Percentiles rank a stretch among this genome's conserved stretches.
Evolutionary conservation across 257 asterid genomes (phyloP).

Genomic region (Solanum dulcamara): DNA sequence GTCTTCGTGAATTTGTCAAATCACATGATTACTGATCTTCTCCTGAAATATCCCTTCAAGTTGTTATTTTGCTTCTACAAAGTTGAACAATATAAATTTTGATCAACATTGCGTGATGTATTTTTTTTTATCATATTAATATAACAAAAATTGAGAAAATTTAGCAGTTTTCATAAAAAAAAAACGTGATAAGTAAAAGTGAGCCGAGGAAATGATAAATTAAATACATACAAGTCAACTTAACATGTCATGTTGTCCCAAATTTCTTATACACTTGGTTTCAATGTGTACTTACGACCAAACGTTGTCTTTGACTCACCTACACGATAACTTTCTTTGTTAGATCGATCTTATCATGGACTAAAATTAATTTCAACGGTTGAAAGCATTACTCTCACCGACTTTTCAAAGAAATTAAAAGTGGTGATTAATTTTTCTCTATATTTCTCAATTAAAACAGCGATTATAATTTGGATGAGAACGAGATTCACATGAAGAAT

Average conservation of each 20-base stretch:
- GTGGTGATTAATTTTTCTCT: background rate
- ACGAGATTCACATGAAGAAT: background rate
- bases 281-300: background rate
- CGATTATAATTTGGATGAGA: background rate
- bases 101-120: too few species aligned
- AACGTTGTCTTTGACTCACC: constrained; percentile 8
- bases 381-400: background rate
- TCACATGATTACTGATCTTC: constrained; percentile 1
- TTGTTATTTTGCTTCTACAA: background rate
- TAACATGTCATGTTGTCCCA: background rate
- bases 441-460: background rate
- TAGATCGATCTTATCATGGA: background rate
- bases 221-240: too few species aligned
- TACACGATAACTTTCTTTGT: background rate
- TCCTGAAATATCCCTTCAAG: too few species aligned
- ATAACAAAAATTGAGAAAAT: too few species aligned
- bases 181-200: too few species aligned
- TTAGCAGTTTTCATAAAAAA: too few species aligned
- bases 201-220: too few species aligned
- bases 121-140: too few species aligned
- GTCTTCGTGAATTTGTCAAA: constrained; percentile 10
- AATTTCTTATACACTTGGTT: too few species aligned
- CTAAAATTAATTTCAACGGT: background rate
- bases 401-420: background rate
- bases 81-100: too few species aligned